Conservation (phyloP, 305 asterid genomes). For the Fraxinus latifolia region DNA sequence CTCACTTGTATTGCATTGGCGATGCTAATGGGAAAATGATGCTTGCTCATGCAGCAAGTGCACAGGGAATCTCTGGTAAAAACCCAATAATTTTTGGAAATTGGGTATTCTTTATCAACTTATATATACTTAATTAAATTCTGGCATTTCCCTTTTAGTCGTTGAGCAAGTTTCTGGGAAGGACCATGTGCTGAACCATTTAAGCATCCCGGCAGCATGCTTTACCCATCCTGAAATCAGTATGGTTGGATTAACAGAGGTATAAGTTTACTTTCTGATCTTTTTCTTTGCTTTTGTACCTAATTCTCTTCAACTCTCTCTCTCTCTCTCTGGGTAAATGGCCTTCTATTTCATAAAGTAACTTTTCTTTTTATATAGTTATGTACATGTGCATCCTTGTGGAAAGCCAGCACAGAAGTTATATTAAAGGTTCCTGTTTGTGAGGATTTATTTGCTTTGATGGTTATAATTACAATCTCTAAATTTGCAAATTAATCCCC, state of each 20-base stretch:
- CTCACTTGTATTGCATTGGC: constrained; percentile 92
- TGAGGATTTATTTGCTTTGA: not conserved
- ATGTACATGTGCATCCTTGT: not conserved
- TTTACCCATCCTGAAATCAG: constrained; percentile 99
- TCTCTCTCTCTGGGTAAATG: not conserved
- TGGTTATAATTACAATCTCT: not conserved
- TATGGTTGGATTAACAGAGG: constrained; percentile 99
- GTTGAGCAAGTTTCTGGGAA: constrained; percentile 89
- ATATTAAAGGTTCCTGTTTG: not conserved
- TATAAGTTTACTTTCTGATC: constrained; percentile 26
- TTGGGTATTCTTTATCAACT: constrained; percentile 5
- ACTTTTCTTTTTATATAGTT: not conserved
- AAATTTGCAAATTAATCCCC: not conserved
- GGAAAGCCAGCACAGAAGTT: not conserved
- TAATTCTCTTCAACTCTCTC: not conserved
- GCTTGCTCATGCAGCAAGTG: constrained; percentile 99
- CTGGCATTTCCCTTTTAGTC: constrained; percentile 24
- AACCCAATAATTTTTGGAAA: constrained; percentile 5
- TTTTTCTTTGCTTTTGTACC: constrained; percentile 6
- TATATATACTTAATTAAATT: constrained; percentile 14
- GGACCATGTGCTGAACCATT: constrained; percentile 85
- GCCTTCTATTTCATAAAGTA: not conserved
- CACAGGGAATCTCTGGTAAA: constrained; percentile 96
- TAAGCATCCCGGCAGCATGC: constrained; percentile 96
- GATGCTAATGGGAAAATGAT: constrained; percentile 99